Evolutionary conservation across 1,139 yeast species (phyloP), one percentile per base, ranked within the genome.

Genomic region (Kodamaea ohmeri): DNA sequence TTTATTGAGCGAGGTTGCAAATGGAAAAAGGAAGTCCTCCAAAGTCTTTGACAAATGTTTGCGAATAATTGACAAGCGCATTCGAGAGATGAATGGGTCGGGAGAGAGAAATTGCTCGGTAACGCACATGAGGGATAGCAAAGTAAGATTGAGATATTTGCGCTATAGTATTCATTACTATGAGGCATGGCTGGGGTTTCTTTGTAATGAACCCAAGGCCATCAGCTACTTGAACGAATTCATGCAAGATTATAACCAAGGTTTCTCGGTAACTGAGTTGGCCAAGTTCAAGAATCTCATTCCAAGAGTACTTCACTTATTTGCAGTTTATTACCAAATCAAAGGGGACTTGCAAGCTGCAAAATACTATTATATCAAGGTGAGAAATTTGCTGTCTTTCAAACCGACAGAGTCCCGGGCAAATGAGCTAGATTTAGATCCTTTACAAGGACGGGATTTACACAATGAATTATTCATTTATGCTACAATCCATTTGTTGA

Each of bases 241-340:
- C 40, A 58, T 73, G 44, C 46, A 44, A 12, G 53, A 53, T 14
- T 68, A 60, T 40, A 65, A 66, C 37, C 41, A 53, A 1, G 59
- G 60, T 1, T 62, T 66, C 35, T 53, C 65, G 1, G 53, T 53
- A 2, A 65, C 61, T 40, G 74, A 71, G 35, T 44, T 60, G 37
- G 43, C 54, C 6, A 50, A 56, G 20, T 69, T 60, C 43, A 61
- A 59, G 32, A 48, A 52, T 8, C 42, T 72, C 9, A 44, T 67
- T 3, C 69, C 76, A 0, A 50, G 55, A 30, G 48, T 68, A 2
- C 56, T 59, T 24, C 71, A 67, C 44, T 43, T 72, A 12, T 59
- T 63, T 38, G 80, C 67, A 0, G 39, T 65, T 3, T 60, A 58
- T 37, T 57, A 60, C 43, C 78, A 73, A 32, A 46, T 53, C 26